Evolutionary conservation across 345 rosid genomes (phyloP).

Genomic region (Syzygium grande): DNA sequence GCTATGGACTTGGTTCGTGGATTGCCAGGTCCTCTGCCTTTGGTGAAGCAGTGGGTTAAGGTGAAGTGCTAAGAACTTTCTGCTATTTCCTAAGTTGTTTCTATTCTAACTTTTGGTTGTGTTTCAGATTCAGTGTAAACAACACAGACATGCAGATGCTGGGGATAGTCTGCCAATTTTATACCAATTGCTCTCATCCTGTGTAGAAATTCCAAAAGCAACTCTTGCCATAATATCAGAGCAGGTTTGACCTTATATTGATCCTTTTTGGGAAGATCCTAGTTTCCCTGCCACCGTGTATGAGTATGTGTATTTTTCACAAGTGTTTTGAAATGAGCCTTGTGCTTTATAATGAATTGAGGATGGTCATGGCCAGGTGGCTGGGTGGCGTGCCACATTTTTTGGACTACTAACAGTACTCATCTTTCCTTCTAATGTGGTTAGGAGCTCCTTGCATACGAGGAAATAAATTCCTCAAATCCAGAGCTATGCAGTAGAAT

Average conservation of each 20-base stretch:
- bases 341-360: neutral
- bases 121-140: slow-evolving; percentile 52
- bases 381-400: neutral
- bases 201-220: slow-evolving; percentile 27
- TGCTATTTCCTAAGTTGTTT: slow-evolving; percentile 3
- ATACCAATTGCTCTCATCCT: slow-evolving; percentile 42
- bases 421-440: slow-evolving; percentile 6
- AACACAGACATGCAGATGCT: slow-evolving; percentile 18
- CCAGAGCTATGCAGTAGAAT: slow-evolving; percentile 51
- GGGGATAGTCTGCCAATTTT: slow-evolving; percentile 35
- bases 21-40: slow-evolving; percentile 51
- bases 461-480: slow-evolving; percentile 27
- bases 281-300: neutral
- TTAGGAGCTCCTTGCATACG: slow-evolving; percentile 78
- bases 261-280: neutral
- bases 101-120: slow-evolving; percentile 20
- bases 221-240: slow-evolving; percentile 51
- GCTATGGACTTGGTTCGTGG: slow-evolving; percentile 38
- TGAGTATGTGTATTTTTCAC: neutral
- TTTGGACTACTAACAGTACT: neutral
- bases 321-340: neutral
- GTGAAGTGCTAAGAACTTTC: slow-evolving; percentile 23
- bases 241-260: slow-evolving; percentile 52
- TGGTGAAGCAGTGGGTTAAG: slow-evolving; percentile 95
- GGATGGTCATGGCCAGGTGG: neutral